These are phyloP conservation scores for Marchantia paleacea DNA, from an alignment of 225 moss, liverwort and hornwort species.

Conservation along the genomic window DNA sequence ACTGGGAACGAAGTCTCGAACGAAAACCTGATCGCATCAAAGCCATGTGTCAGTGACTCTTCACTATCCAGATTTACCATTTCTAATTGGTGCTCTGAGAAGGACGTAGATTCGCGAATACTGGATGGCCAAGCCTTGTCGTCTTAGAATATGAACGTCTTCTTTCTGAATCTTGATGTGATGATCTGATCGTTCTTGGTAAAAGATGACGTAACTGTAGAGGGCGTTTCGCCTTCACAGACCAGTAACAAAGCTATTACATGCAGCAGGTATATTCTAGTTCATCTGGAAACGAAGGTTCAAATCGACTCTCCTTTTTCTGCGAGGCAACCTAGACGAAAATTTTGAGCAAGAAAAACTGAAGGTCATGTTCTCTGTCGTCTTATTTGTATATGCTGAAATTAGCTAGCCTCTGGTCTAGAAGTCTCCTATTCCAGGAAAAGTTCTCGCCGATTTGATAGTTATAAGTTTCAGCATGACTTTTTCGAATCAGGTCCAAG, in stretches of 20 bases:
- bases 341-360: too few relatives aligned
- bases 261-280: background rate
- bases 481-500: too few relatives aligned
- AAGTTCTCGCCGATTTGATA: too few relatives aligned
- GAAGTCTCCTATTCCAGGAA: too few relatives aligned
- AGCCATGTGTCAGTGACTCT: background rate
- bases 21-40: conserved; percentile 62
- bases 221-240: background rate
- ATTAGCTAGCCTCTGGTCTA: too few relatives aligned
- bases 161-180: background rate
- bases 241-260: background rate
- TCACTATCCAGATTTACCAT: background rate
- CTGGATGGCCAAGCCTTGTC: background rate
- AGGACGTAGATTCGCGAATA: background rate
- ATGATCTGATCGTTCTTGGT: background rate
- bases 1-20: conserved; percentile 87
- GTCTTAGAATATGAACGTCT: background rate
- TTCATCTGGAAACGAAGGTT: background rate
- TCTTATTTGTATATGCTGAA: too few relatives aligned
- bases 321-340: too few relatives aligned
- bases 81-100: background rate
- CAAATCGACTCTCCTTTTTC: too few relatives aligned
- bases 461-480: too few relatives aligned
- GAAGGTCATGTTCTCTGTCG: too few relatives aligned
- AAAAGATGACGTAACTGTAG: background rate